phyloP scores from a whole-genome alignment of 2,329 filamentous ascomycete genomes.

The Penicillium sp. region DNA sequence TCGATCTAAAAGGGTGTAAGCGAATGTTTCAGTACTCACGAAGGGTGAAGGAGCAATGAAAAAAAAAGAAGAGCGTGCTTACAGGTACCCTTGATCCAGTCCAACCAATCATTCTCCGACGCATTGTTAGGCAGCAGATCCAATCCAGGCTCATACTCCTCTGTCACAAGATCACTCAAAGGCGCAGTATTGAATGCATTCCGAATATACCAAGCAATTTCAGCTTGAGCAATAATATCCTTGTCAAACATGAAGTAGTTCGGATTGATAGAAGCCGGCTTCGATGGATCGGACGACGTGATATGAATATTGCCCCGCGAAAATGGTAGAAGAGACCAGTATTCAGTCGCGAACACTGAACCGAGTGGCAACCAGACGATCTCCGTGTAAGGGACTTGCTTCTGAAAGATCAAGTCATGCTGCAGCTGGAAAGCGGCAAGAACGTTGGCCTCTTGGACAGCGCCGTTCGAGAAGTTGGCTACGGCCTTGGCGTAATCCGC shows the following conservation, averaged over 20 bases:
- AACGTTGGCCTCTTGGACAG: conserved; percentile 24
- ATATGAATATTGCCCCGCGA: conserved; percentile 29
- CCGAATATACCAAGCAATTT: conserved; percentile 24
- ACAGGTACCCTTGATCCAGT: conserved; percentile 29
- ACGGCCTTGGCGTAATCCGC: conserved; percentile 24
- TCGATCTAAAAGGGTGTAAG: conserved; percentile 16
- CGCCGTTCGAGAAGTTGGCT: conserved; percentile 24
- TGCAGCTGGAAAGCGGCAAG: conserved; percentile 27
- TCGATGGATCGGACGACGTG: conserved; percentile 17
- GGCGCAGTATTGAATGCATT: conserved; percentile 21
- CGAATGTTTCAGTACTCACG: neutral
- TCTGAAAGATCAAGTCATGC: conserved; percentile 28
- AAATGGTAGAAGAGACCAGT: conserved; percentile 30
- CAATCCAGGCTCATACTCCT: conserved; percentile 25
- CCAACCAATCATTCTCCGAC: conserved; percentile 20
- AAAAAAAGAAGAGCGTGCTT: neutral
- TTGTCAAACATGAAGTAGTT: conserved; percentile 30
- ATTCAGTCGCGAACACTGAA: conserved; percentile 18
- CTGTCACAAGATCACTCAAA: conserved; percentile 20
- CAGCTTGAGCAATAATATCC: conserved; percentile 21
- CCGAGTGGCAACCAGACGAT: conserved; percentile 23
- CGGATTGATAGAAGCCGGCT: conserved; percentile 25
- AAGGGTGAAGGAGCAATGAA: neutral
- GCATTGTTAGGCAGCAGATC: conserved; percentile 21
- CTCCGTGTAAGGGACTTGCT: conserved; percentile 25